phyloP scores from a whole-genome alignment of 2,329 filamentous ascomycete genomes.

The Paradendryphiella salina region DNA sequence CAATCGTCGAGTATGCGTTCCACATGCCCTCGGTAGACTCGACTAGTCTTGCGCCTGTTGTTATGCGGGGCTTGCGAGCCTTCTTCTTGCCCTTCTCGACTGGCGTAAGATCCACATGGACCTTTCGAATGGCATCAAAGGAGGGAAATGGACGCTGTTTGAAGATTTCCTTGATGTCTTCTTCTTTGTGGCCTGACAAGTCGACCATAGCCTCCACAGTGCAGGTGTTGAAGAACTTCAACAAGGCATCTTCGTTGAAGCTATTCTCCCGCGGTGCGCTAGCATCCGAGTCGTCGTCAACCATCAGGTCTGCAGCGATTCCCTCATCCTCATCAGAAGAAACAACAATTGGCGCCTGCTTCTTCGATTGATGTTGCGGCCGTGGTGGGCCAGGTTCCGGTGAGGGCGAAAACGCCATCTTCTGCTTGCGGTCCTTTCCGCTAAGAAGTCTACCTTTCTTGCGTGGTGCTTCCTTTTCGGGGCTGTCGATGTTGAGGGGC shows the following conservation, averaged over 20 bases:
- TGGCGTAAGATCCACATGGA: slow-evolving; percentile 53
- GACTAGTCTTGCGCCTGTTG: slow-evolving; percentile 68
- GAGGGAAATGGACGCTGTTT: slow-evolving; percentile 72
- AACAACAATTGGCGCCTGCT: slow-evolving; percentile 19
- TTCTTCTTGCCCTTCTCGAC: slow-evolving; percentile 42
- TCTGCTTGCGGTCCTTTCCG: slow-evolving; percentile 48
- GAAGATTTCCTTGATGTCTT: slow-evolving; percentile 69
- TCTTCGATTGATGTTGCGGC: slow-evolving; percentile 23
- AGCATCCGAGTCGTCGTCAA: slow-evolving; percentile 52
- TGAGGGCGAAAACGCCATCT: slow-evolving; percentile 35
- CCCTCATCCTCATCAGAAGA: slow-evolving; percentile 42
- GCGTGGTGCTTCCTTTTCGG: slow-evolving; percentile 26
- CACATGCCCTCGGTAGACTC: slow-evolving; percentile 73
- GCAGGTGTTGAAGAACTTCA: slow-evolving; percentile 83
- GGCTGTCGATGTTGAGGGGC: slow-evolving; percentile 19
- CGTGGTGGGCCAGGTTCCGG: slow-evolving; percentile 21
- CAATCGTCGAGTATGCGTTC: slow-evolving; percentile 78
- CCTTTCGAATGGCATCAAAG: slow-evolving; percentile 66
- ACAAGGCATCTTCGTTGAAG: slow-evolving; percentile 59
- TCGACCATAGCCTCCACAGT: slow-evolving; percentile 76
- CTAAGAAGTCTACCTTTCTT: slow-evolving; percentile 53
- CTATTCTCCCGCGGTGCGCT: slow-evolving; percentile 37
- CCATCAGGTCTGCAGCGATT: slow-evolving; percentile 40
- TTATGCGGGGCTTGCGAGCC: slow-evolving; percentile 48
- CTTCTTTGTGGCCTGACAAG: slow-evolving; percentile 73